Evolutionary conservation across 192 early-diverging fungal genomes (phyloP).

Genomic region (Backusella psychrophila): DNA sequence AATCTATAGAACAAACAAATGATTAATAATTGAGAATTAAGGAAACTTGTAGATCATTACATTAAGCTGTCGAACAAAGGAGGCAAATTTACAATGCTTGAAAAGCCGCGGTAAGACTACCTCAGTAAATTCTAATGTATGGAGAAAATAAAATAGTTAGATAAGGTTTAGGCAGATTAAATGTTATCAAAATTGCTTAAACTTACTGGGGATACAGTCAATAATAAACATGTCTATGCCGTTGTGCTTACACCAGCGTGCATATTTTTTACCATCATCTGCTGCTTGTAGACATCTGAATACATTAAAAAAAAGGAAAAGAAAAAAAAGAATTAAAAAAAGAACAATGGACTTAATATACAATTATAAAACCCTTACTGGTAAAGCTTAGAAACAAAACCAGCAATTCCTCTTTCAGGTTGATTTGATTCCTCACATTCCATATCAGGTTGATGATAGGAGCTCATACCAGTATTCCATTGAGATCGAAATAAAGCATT

Average conservation of each 20-base stretch:
- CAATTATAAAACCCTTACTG: slow-evolving; percentile 19
- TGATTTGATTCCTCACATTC: slow-evolving; percentile 20
- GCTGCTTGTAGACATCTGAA: slow-evolving; percentile 32
- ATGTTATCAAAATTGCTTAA: not conserved
- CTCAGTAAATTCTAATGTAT: slow-evolving; percentile 38
- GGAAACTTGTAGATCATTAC: slow-evolving; percentile 19
- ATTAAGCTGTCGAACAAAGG: slow-evolving; percentile 49
- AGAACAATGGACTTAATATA: not conserved
- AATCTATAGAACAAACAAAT: slow-evolving; percentile 30
- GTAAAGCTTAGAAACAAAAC: slow-evolving; percentile 39
- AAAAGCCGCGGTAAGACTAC: slow-evolving; percentile 42
- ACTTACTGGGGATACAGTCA: slow-evolving; percentile 38
- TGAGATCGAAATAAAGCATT: not conserved
- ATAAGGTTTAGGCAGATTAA: not conserved
- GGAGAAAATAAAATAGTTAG: not conserved
- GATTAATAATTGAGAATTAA: not conserved
- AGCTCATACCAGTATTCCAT: slow-evolving; percentile 3
- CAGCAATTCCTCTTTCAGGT: slow-evolving; percentile 30
- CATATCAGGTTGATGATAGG: slow-evolving; percentile 11
- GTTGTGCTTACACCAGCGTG: slow-evolving; percentile 34
- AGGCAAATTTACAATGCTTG: slow-evolving; percentile 52
- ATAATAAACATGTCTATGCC: slow-evolving; percentile 43
- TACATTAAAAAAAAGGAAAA: not conserved
- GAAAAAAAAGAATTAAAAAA: not conserved
- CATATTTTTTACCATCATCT: slow-evolving; percentile 37